Evolutionary conservation across 768 basidiomycete genomes (phyloP), one percentile per base, ranked within the genome.

Genomic region (Mycena vulgaris): DNA sequence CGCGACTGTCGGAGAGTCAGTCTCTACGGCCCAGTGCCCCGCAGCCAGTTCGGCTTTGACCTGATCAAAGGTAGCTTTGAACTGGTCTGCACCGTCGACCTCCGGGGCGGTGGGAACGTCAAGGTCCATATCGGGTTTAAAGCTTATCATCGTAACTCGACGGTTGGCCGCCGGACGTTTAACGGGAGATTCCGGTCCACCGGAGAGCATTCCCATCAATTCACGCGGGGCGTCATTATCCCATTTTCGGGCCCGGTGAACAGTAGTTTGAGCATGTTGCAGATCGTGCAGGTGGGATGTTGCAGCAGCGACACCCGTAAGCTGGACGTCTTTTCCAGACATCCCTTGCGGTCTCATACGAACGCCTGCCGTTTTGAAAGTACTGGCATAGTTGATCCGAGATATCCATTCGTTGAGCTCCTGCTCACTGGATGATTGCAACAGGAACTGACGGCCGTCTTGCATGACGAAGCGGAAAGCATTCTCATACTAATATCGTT

Each of bases 371-470:
- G 95, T 90, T 81, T 93, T 96, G 89, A 98, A 99, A 7, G 95
- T 86, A 67, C 95, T 93, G 3, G 96, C 96, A 77, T 98, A 99
- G 81, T 99, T 99, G 77, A 99, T 95, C 35, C 87, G 85, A 17
- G 92, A 87, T 70, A 99, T 91, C 98, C 98, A 99, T 71, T 92
- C 89, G 74, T 96, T 93, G 83, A 95, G 87, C 66, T 96, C 94
- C 49, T 83, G 79, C 68, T 92, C 90, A 74, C 88, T 85, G 16
- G 84, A 76, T 8, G 93, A 88, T 76, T 95, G 95, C 23, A 98
- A 85, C 40, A 99, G 88, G 68, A 93, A 89, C 73, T 95, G 93
- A 1, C 95, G 92, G 14, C 94, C 91, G 74, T 93, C 89, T 28
- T 90, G 85, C 77, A 95, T 86, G 30, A 90, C 85, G 66, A 98